phyloP scores from a whole-genome alignment of 2,329 filamentous ascomycete genomes.

The Microcyclosporella mali region DNA sequence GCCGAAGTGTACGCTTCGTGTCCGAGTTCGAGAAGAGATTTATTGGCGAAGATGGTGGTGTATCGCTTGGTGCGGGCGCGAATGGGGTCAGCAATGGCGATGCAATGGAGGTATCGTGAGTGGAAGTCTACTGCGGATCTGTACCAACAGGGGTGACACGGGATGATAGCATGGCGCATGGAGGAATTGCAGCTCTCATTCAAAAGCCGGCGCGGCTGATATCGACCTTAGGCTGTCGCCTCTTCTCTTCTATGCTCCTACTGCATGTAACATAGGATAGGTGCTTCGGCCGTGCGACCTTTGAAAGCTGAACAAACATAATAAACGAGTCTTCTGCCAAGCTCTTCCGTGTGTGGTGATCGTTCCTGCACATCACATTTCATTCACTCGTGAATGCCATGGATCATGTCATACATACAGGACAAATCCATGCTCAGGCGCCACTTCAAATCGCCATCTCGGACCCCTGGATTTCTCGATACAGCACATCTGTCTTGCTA shows the following conservation, averaged over 20 bases:
- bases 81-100: constrained; percentile 19
- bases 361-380: no score
- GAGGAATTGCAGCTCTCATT: constrained; percentile 6
- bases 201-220: background rate
- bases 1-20: constrained; percentile 84
- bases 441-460: background rate
- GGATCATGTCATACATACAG: background rate
- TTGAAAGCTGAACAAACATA: no score
- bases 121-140: background rate
- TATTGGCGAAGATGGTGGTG: constrained; percentile 77
- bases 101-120: constrained; percentile 61
- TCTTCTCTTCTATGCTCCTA: background rate
- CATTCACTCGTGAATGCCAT: no score
- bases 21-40: constrained; percentile 84
- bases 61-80: constrained; percentile 58
- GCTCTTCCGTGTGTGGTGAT: no score
- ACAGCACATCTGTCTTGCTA: constrained; percentile 10
- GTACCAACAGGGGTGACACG: background rate
- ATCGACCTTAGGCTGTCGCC: no score
- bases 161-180: constrained; percentile 12
- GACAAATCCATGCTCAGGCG: background rate
- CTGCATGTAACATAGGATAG: background rate
- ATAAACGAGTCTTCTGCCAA: no score
- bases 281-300: no score
- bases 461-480: constrained; percentile 12